Base-by-base conservation (phyloP, 1,284 basidiomycete genomes). In the Ganoderma leucocontextum region DNA sequence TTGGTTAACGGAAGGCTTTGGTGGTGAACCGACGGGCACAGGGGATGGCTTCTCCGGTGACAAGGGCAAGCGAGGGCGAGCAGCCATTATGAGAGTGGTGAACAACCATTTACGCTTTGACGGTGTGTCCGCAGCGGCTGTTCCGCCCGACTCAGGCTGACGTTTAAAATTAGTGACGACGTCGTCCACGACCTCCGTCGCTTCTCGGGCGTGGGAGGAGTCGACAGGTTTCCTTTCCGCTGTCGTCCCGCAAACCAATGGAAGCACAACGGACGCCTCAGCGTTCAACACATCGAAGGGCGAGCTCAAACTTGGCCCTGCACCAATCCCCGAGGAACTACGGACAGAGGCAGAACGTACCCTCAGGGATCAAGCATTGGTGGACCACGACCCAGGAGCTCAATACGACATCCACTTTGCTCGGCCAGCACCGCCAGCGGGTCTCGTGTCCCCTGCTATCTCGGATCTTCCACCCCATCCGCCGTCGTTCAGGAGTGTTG, bases 1-100 rank as follows among this genome's bases (percentile, higher is more conserved):
- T 44, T 99, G 98, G 98, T 82, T 99, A 65, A 98, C 95, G 22
- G 95, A 96, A 78, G 95, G 95, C 41, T 84, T 91, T n/a, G 94
- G 93, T 38, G 93, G 95, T 38, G 95, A 97, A 76, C 91, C 92
- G 1, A 83, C 91, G 36, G 93, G 96, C 38, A 87, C 90, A 68
- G 93, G 94, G 10, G 90, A 92, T 61, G 93, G 95, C 22, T 94
- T 95, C 73, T 86, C 91, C 33, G 91, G 95, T 8, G 95, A 96
- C 73, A 89, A 87, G 70, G 90, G 92, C 36, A 93, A 93, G 73
- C 85, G 93, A 70, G 93, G 93, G 41, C 82, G 94, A 75, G 87
- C 94, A 65, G 91, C 95, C 10, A 93, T 99, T 69, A 93, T 98
- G 88, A 89, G 92, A 60, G 95, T 99, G 58, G 92, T 99, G 63